Evolutionary conservation across 371 early-diverging fungal species (phyloP).

Genomic region (Rhizopus arrhizus): DNA sequence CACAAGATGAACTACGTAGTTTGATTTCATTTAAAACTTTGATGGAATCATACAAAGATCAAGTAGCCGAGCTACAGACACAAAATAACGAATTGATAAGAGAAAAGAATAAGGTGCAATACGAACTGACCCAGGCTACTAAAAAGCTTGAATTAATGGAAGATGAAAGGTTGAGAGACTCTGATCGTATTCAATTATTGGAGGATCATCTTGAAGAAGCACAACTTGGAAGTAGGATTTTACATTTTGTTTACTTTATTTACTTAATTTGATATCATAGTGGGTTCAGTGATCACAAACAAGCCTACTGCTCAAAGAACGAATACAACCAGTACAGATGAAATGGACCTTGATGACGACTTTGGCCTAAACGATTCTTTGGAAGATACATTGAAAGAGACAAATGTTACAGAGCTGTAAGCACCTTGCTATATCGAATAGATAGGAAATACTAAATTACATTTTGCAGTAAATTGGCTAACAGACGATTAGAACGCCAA

Average conservation of each 20-base stretch:
- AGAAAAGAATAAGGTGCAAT: conserved; percentile 74
- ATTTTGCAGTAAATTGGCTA: conserved; percentile 53
- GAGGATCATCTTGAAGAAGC: conserved; percentile 84
- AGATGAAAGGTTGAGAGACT: conserved; percentile 63
- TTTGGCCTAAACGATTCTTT: conserved; percentile 39
- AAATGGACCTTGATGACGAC: conserved; percentile 44
- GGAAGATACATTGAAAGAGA: conserved; percentile 56
- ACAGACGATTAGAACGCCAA: conserved; percentile 79
- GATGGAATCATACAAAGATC: conserved; percentile 87
- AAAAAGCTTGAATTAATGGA: conserved; percentile 70
- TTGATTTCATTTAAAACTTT: conserved; percentile 75
- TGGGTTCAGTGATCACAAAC: conserved; percentile 6
- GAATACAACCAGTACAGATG: conserved; percentile 18
- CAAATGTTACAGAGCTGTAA: conserved; percentile 57
- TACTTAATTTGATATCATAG: not conserved
- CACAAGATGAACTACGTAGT: conserved; percentile 88
- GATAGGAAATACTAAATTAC: not conserved
- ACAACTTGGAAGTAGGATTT: conserved; percentile 65
- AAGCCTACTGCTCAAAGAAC: conserved; percentile 9
- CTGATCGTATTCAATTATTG: conserved; percentile 74
- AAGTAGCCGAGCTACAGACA: conserved; percentile 72
- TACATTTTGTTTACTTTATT: not conserved
- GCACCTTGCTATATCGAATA: not conserved
- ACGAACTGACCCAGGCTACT: conserved; percentile 63
- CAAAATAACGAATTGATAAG: conserved; percentile 67